These are phyloP conservation scores for Dacryopinax spathularia DNA, from an alignment of 768 basidiomycete genomes.

Conservation along the genomic window DNA sequence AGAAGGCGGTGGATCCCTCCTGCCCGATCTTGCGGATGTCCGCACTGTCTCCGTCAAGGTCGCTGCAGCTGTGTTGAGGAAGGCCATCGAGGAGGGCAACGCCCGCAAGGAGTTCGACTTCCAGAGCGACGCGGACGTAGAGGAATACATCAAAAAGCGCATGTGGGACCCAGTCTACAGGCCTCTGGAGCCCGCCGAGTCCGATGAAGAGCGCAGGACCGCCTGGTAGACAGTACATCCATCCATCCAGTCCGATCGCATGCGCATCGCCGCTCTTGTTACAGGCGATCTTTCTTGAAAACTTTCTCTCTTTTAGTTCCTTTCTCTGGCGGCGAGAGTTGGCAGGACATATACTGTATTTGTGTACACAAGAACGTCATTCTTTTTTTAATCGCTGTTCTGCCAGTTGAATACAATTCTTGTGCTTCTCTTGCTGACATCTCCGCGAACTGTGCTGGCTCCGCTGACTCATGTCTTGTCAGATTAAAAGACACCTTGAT, in stretches of 20 bases:
- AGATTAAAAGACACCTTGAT: too few relatives aligned
- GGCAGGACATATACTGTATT: not conserved
- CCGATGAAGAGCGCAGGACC: not conserved
- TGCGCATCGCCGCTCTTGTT: not conserved
- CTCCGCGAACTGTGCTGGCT: too few relatives aligned
- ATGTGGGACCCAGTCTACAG: slow-evolving; percentile 53
- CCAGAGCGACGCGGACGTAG: slow-evolving; percentile 42
- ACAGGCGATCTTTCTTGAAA: not conserved
- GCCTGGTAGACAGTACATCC: not conserved
- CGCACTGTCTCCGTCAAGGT: slow-evolving; percentile 64
- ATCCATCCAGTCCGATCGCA: not conserved
- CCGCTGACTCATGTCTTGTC: too few relatives aligned
- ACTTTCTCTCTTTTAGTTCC: not conserved
- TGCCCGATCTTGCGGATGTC: slow-evolving; percentile 65
- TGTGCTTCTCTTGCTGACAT: too few relatives aligned
- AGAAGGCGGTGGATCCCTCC: slow-evolving; percentile 38
- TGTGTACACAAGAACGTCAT: not conserved
- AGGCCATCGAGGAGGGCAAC: slow-evolving; percentile 58
- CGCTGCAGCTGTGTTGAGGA: slow-evolving; percentile 66
- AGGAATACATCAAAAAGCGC: slow-evolving; percentile 34
- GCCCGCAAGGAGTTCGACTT: slow-evolving; percentile 35
- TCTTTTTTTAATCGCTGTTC: not conserved
- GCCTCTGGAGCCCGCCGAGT: slow-evolving; percentile 3
- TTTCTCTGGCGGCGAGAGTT: too few relatives aligned
- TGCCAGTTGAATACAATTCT: too few relatives aligned